Evolutionary conservation across 2,329 filamentous ascomycete species (phyloP), one percentile per base, ranked within the genome.

Genomic region (Microcyclospora tardicrescens): DNA sequence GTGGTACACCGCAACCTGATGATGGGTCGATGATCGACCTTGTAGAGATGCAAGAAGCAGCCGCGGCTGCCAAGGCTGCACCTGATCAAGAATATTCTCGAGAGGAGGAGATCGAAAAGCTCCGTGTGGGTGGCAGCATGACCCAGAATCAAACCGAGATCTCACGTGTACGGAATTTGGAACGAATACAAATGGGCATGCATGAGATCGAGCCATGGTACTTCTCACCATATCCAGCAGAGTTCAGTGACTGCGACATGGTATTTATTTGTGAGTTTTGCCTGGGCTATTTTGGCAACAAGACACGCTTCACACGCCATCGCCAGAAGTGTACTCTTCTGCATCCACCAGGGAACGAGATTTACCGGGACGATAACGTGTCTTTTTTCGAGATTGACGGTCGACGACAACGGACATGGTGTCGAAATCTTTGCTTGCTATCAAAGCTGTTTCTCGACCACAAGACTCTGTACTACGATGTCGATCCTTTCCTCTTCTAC

Each of bases 201-300:
- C 81, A 79, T 57, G 85, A 95, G 53, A 75, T 98, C 33, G 93
- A 93, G 58, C 91, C 91, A 0, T 98, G 91, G 91, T 98, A 98
- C 61, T 98, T 98, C 65, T 94, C 86, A 5, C 91, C 91, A 0
- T 98, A 98, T 54, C 91, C 91, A 0, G 82, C 93, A 55, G 71
- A 79, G 2, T 96, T 93, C 58, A 80, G 81, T 15, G 82, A 91
- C 50, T 82, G 81, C 50, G 91, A 98, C 50, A 72, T 91, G 47
- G 84, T 96, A 48, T 95, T 83, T 64, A 89, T 98, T 52, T 95
- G 93, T 72, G 93, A 98, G 60, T 95, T 95, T 63, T 98, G 91
- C 55, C 71, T 98, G 16, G 80, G 76, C 48, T 98, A 98, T 62
- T 95, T 84, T 55, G 85, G 81, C 45, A 79, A 87, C 55, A 67